Percentiles rank a stretch among this genome's conserved stretches.
phyloP scores from a whole-genome alignment of 106 monocot species.

The Phalaenopsis equestris region DNA sequence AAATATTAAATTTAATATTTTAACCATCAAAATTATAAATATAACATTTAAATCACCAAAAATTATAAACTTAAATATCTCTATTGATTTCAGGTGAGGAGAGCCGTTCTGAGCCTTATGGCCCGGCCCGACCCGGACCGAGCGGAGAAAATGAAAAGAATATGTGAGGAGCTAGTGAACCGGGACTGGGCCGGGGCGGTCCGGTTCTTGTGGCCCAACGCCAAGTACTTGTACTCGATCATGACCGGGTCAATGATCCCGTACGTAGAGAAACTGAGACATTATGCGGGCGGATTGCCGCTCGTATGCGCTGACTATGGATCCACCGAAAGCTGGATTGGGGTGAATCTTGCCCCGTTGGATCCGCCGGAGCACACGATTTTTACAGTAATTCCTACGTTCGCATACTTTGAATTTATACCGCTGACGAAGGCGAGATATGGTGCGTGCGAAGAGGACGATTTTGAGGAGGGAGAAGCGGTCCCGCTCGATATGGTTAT shows the following conservation, averaged over 20 bases:
- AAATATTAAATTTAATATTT: too few relatives aligned
- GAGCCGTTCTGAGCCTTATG: constrained; percentile 12
- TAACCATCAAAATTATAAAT: too few relatives aligned
- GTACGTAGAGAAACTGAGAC: constrained; percentile 43
- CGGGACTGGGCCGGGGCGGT: constrained; percentile 23
- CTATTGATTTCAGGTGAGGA: constrained; percentile 14
- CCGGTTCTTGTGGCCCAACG: constrained; percentile 52
- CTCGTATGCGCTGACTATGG: constrained; percentile 54
- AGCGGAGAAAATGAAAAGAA: constrained; percentile 14
- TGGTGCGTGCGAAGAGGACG: constrained; percentile 3
- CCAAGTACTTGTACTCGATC: constrained; percentile 52
- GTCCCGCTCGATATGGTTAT: constrained; percentile 26
- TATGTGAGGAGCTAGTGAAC: constrained; percentile 22
- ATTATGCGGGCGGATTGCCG: constrained; percentile 40
- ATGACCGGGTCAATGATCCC: constrained; percentile 63
- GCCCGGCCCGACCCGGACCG: constrained; percentile 13
- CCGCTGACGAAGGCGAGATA: constrained; percentile 9
- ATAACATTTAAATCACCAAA: too few relatives aligned
- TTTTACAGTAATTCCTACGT: constrained; percentile 43
- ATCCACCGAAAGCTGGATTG: constrained; percentile 62
- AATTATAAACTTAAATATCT: too few relatives aligned
- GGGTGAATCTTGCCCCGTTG: constrained; percentile 37
- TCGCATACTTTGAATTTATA: constrained; percentile 59
- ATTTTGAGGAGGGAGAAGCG: constrained; percentile 32
- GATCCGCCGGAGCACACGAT: constrained; percentile 32